phyloP scores from a whole-genome alignment of 1,284 basidiomycete genomes.

The Taiwanofungus camphoratus region DNA sequence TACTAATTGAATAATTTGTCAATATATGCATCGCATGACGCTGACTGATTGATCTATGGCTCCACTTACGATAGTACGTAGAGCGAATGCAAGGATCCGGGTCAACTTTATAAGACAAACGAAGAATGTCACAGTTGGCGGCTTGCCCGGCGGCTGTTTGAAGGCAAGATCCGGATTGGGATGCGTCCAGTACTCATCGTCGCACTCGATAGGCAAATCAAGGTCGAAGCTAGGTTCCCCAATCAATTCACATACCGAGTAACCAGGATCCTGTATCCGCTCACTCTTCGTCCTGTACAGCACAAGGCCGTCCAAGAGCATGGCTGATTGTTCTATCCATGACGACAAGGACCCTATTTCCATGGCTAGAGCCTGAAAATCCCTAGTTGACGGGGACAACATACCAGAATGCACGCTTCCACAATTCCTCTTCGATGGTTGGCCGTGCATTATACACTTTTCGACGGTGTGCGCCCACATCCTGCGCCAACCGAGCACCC shows the following conservation, averaged over 20 bases:
- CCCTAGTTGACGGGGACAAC: conserved; percentile 3
- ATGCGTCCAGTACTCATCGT: conserved; percentile 58
- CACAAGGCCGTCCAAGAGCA: conserved; percentile 74
- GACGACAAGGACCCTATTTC: background rate
- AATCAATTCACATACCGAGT: background rate
- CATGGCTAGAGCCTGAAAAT: background rate
- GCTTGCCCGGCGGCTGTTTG: conserved; percentile 40
- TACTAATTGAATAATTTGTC: conserved; percentile 34
- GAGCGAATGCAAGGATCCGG: conserved; percentile 47
- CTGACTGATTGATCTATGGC: background rate
- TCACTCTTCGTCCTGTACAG: conserved; percentile 81
- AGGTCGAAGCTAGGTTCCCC: conserved; percentile 44
- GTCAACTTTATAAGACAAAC: conserved; percentile 47
- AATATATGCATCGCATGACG: background rate
- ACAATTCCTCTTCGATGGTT: conserved; percentile 58
- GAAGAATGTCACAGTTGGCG: conserved; percentile 43
- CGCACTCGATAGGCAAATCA: conserved; percentile 51
- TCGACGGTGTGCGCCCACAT: conserved; percentile 57
- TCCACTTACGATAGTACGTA: conserved; percentile 48
- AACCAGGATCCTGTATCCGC: conserved; percentile 19
- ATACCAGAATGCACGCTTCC: conserved; percentile 59
- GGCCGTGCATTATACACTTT: conserved; percentile 35
- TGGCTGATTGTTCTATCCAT: background rate
- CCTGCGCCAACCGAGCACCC: conserved; percentile 63
- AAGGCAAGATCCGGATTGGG: conserved; percentile 37